phyloP scores from a whole-genome alignment of 1,284 basidiomycete species.

The Ceratobasidium sp. region DNA sequence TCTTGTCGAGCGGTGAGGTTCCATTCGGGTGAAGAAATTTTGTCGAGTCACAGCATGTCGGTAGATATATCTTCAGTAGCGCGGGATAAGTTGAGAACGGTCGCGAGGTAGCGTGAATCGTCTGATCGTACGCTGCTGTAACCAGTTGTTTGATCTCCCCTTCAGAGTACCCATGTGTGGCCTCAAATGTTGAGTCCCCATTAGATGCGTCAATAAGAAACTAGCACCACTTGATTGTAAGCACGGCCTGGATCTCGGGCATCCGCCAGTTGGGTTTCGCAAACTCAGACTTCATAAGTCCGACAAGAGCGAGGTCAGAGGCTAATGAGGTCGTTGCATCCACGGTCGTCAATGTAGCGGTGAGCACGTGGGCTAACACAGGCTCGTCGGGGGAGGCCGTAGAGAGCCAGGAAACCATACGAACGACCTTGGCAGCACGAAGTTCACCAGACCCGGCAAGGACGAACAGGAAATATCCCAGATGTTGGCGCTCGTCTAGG shows the following conservation, averaged over 20 bases:
- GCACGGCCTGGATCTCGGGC: conserved; percentile 77
- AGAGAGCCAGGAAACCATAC: conserved; percentile 74
- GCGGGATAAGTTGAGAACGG: conserved; percentile 55
- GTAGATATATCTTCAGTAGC: conserved; percentile 49
- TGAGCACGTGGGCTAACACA: conserved; percentile 79
- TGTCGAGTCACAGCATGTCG: conserved; percentile 53
- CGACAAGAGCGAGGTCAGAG: conserved; percentile 50
- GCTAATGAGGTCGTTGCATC: conserved; percentile 62
- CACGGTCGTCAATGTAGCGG: conserved; percentile 74
- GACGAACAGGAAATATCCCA: conserved; percentile 73
- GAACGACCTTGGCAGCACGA: conserved; percentile 69
- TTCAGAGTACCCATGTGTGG: conserved; percentile 72
- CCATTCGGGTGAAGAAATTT: conserved; percentile 62
- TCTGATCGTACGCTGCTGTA: conserved; percentile 86
- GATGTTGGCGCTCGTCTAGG: conserved; percentile 75
- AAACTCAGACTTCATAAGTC: conserved; percentile 51
- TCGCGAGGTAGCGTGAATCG: conserved; percentile 80
- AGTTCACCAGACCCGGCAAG: conserved; percentile 74
- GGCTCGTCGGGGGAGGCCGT: conserved; percentile 70
- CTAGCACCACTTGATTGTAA: conserved; percentile 89
- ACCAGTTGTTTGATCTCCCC: conserved; percentile 85
- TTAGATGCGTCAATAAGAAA: conserved; percentile 82
- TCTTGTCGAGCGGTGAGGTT: conserved; percentile 57
- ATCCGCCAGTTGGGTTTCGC: conserved; percentile 72
- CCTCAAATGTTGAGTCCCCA: conserved; percentile 69